Evolutionary conservation across 2,329 filamentous ascomycete species (phyloP).

Genomic region (Hymenoscyphus infarciens): DNA sequence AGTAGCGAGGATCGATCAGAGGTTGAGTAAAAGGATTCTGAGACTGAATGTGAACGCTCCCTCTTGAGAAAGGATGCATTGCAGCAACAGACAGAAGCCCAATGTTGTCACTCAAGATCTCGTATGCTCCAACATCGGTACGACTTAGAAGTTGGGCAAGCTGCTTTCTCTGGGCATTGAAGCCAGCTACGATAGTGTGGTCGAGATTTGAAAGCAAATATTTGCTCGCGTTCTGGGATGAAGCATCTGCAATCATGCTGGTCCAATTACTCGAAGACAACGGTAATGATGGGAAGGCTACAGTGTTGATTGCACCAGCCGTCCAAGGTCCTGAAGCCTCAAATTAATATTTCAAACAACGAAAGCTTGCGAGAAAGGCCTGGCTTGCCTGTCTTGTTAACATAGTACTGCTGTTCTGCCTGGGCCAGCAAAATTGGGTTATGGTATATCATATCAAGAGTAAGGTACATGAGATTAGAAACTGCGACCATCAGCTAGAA

Average conservation of each 20-base stretch:
- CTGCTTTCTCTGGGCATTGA: conserved; percentile 23
- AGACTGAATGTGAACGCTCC: conserved; percentile 52
- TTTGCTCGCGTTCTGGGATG: conserved; percentile 18
- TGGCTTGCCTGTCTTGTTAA: conserved; percentile 27
- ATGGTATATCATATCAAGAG: conserved; percentile 20
- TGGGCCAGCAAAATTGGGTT: conserved; percentile 20
- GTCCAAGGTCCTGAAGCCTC: conserved; percentile 26
- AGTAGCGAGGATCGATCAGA: conserved; percentile 43
- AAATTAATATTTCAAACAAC: not conserved
- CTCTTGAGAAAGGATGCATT: conserved; percentile 54
- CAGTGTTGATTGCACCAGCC: conserved; percentile 29
- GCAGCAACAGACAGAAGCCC: conserved; percentile 33
- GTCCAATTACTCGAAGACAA: conserved; percentile 23
- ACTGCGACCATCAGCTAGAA: conserved; percentile 20
- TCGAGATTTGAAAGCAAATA: conserved; percentile 25
- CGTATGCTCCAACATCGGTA: conserved; percentile 26
- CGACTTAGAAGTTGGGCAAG: conserved; percentile 20
- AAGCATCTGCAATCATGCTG: conserved; percentile 21
- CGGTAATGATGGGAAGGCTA: conserved; percentile 29
- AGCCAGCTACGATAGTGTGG: conserved; percentile 25
- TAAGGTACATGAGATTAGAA: conserved; percentile 25
- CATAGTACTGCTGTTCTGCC: conserved; percentile 27
- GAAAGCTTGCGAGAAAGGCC: not conserved
- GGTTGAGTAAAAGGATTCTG: conserved; percentile 40
- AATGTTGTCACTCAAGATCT: conserved; percentile 27